Evolutionary conservation across 805 yeast genomes (phyloP), one percentile per base, ranked within the genome.

Genomic region (Citeromyces matritensis): DNA sequence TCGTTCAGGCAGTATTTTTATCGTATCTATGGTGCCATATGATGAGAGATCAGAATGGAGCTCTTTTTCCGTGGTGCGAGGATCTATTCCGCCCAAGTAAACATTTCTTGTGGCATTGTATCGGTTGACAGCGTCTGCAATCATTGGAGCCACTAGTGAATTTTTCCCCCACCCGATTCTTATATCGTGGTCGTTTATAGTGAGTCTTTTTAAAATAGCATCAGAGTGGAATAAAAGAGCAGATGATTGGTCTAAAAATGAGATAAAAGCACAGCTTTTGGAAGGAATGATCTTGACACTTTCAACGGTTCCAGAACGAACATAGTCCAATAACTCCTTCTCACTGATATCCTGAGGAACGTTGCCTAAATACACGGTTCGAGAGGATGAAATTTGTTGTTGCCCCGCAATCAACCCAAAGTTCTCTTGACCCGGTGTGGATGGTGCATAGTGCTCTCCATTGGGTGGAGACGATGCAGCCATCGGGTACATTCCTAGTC

Each of bases 91-190:
- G 12, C 96, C 95, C 39, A 88, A 62, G 48, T 83, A 86, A 24
- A 88, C 95, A 48, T 88, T 86, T 59, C 98, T 72, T 8, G 96
- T 83, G 5, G 97, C 97, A 30, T 83, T 82, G 41, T 83, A 88
- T 39, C 81, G 70, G 35, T 74, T 73, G 34, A 91, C 84, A 11
- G 85, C 76, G 23, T 75, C 69, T 33, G 73, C 58, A 5, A 88
- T 86, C 6, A 78, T 64, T 2, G 93, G 80, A 36, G 73, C 73
- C 24, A 85, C 70, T 1, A 80, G 73, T 3, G 77, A 62, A 26
- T 84, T 73, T 41, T 79, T 79, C 13, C 95, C 95, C 97, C 97
- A 91, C 9, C 95, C 95, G 37, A 88, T 69, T 46, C 84, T 71
- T 35, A 86, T 71, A 44, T 82, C 94, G 41, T 78, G 73, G 29